phyloP scores from a whole-genome alignment of 805 yeast species.

The Ogataea saltuana region DNA sequence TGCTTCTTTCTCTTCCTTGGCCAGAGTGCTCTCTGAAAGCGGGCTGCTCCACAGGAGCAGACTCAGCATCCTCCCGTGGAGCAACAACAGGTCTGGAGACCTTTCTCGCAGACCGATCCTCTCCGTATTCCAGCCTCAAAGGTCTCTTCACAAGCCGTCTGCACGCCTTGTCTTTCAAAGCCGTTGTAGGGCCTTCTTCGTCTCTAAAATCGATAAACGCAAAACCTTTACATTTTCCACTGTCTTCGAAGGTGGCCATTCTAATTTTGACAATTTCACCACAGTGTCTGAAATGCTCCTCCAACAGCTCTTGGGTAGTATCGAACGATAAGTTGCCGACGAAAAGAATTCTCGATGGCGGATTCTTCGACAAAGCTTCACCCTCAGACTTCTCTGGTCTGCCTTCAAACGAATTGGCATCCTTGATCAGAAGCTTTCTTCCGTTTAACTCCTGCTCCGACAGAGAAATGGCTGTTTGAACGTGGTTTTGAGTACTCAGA shows the following conservation, averaged over 20 bases:
- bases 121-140: constrained; percentile 88
- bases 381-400: constrained; percentile 65
- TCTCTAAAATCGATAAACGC: constrained; percentile 86
- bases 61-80: neutral
- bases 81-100: constrained; percentile 17
- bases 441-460: constrained; percentile 79
- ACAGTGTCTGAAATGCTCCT: constrained; percentile 84
- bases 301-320: constrained; percentile 76
- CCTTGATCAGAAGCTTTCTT: constrained; percentile 81
- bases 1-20: constrained; percentile 23
- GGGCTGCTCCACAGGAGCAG: constrained; percentile 6
- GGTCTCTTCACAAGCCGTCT: constrained; percentile 70
- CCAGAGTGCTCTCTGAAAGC: constrained; percentile 1
- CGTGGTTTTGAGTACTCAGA: constrained; percentile 60
- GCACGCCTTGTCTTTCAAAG: constrained; percentile 70
- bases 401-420: constrained; percentile 80
- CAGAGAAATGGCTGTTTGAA: constrained; percentile 60
- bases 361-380: constrained; percentile 59
- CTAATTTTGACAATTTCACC: constrained; percentile 83
- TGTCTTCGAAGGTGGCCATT: constrained; percentile 97
- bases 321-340: constrained; percentile 94
- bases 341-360: constrained; percentile 85
- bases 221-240: constrained; percentile 96
- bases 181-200: constrained; percentile 79
- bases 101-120: constrained; percentile 69